A percentile compares a stretch with the other conserved stretches of the same genome.
Evolutionary conservation across 2,329 filamentous ascomycete species (phyloP).

Genomic region (Onygena corvina): DNA sequence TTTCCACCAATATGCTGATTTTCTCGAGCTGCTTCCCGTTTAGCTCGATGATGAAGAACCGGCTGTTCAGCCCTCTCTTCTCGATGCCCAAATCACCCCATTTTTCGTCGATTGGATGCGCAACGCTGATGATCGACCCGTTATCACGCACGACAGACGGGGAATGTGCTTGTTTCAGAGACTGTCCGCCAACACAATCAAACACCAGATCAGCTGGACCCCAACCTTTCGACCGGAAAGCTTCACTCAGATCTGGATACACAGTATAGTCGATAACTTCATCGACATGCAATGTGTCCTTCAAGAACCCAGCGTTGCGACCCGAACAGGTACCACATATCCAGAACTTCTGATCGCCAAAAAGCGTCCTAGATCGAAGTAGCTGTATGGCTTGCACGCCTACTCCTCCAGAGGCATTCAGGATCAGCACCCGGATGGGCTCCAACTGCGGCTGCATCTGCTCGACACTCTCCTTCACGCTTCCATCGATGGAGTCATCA

Average conservation of each 20-base stretch:
- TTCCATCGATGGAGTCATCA: neutral
- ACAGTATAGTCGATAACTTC: conserved; percentile 22
- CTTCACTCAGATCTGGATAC: conserved; percentile 21
- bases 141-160: conserved; percentile 25
- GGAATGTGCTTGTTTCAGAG: conserved; percentile 26
- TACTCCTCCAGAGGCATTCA: conserved; percentile 28
- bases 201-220: conserved; percentile 31
- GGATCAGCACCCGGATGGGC: conserved; percentile 28
- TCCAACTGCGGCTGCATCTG: neutral
- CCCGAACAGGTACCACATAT: conserved; percentile 27
- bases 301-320: conserved; percentile 22
- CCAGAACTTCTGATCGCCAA: conserved; percentile 23
- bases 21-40: conserved; percentile 25
- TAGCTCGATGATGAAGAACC: conserved; percentile 29
- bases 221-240: conserved; percentile 25
- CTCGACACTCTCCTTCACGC: neutral
- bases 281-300: conserved; percentile 24
- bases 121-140: conserved; percentile 27
- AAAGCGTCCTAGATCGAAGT: conserved; percentile 26
- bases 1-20: conserved; percentile 28
- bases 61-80: conserved; percentile 17
- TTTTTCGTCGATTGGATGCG: conserved; percentile 18
- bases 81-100: conserved; percentile 9
- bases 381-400: conserved; percentile 30
- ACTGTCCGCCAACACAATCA: conserved; percentile 28